Evolutionary conservation across 176 grass and related monocot species (phyloP).

Genomic region (Aegilops longissima): DNA sequence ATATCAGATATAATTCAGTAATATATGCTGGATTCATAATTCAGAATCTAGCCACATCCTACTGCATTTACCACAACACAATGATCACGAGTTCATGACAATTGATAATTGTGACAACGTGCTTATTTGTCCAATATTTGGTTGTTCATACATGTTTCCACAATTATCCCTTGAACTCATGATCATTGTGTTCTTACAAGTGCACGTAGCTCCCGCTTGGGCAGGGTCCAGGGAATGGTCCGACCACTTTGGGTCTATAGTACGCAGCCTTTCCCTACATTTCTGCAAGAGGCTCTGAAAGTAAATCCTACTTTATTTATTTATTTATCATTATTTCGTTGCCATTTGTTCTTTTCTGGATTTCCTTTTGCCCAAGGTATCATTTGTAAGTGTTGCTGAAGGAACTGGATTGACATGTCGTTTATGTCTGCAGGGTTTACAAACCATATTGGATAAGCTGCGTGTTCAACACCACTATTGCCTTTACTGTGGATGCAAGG

Average conservation of each 20-base stretch:
- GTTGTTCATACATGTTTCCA: neutral
- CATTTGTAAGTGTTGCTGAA: neutral
- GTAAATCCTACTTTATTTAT: no score
- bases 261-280: no score
- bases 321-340: neutral
- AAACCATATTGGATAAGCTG: constrained; percentile 68
- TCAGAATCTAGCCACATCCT: neutral
- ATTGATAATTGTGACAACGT: neutral
- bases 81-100: neutral
- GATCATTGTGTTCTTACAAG: neutral
- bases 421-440: constrained; percentile 58
- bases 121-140: neutral
- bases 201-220: no score
- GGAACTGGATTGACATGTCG: constrained; percentile 3
- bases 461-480: constrained; percentile 69
- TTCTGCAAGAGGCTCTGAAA: no score
- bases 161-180: neutral
- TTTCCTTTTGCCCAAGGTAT: neutral
- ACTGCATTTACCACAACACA: neutral
- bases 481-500: constrained; percentile 87
- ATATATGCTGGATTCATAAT: neutral
- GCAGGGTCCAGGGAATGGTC: no score
- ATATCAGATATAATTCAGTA: neutral
- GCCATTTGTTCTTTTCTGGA: neutral
- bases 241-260: no score